These are phyloP conservation scores for Desmodesmus armatus DNA, from an alignment of 139 green algal genomes.

Conservation along the genomic window DNA sequence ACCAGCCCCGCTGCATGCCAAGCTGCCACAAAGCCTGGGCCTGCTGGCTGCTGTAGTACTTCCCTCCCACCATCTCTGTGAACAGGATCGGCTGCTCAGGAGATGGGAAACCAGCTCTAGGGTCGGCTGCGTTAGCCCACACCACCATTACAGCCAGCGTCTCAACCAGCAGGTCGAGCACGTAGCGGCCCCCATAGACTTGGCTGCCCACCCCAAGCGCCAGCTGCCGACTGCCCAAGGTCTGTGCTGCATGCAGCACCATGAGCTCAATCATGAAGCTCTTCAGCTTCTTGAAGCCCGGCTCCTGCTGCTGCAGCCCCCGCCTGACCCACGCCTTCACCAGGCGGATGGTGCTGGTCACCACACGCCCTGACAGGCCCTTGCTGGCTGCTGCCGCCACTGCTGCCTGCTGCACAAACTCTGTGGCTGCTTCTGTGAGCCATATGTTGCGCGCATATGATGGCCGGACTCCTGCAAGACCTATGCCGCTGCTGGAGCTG, in stretches of 20 bases:
- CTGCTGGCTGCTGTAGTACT: slow-evolving; percentile 3
- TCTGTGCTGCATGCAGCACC: slow-evolving; percentile 14
- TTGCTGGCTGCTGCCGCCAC: background rate
- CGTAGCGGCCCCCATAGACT: background rate
- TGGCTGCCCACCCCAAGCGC: too few relatives aligned
- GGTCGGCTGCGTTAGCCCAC: background rate
- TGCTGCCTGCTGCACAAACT: background rate
- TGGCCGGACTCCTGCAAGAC: background rate
- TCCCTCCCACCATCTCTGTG: background rate
- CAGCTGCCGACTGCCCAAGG: too few relatives aligned
- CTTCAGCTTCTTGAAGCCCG: background rate
- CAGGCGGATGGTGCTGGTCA: background rate
- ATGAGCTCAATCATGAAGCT: background rate
- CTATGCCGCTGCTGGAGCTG: background rate
- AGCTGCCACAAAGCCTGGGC: background rate
- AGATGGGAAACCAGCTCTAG: background rate
- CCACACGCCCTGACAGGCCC: background rate
- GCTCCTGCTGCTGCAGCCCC: background rate
- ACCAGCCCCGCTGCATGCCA: background rate
- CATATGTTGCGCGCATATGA: background rate
- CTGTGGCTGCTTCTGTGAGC: background rate
- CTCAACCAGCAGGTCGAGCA: background rate
- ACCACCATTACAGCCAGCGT: background rate
- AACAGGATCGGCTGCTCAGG: background rate
- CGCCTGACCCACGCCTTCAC: background rate